Base-by-base conservation (phyloP, 108 stramenopile species). In the Conticribra weissflogii region DNA sequence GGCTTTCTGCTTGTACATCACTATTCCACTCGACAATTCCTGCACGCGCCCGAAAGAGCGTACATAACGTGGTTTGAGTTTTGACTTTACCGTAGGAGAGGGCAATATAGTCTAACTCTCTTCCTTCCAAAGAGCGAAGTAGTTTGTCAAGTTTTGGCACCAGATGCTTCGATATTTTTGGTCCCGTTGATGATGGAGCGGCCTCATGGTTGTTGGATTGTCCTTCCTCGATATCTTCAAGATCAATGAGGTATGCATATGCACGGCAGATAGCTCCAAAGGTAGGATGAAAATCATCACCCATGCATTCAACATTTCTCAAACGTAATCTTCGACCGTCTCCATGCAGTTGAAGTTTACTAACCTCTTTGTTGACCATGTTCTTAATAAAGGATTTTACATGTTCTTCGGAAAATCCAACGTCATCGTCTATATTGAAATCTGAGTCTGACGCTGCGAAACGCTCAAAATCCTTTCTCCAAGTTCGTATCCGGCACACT, bases 31-130 rank as follows among this genome's bases (percentile, higher is more conserved):
- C 59, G 15, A 84, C 84, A 12, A 88, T 45, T 16, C 49, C n/a
- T 19, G 87, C 88, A 53, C 85, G 67, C n/a, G 86, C 83, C 45
- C 67, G 80, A 54, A 73, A 45, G 22, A 92, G 63, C 0, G 71
- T 76, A 59, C 88, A 92, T 0, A 83, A 9, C 3, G 88, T 83
- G 22, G 78, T 84, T 64, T 85, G 48, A 15, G 85, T 92, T 59
- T 89, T 85, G 16, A 89, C 83, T 56, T 80, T 86, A 19, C 91
- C 91, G 51, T 89, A 86, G 8, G 88, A 89, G 0, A 92, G 44
- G 9, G 80, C 81, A 44, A 86, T 23, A 59, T 79, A 92, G 65
- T 92, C 85, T 54, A 92, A 57, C 36, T 68, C 52, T 32, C 75
- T 54, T 21, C 78, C 79, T 55, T 87, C 81, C 7, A 89, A 52